Conservation (phyloP, 2,329 filamentous ascomycete species). For the Fusarium sp. region DNA sequence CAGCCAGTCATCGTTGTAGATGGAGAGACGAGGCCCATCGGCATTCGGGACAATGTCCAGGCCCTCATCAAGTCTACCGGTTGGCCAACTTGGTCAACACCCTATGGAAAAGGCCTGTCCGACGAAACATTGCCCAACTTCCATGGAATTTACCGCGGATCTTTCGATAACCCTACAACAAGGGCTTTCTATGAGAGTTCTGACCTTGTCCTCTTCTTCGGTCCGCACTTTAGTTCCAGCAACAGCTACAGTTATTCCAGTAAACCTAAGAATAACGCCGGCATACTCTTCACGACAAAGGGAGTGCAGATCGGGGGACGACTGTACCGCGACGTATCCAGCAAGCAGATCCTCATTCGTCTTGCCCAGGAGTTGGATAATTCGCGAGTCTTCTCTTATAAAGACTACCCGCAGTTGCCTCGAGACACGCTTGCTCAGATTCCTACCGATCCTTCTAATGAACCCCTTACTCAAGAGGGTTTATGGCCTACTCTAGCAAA, state of each 20-base stretch:
- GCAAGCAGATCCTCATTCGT: too few relatives aligned
- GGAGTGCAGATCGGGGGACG: too few relatives aligned
- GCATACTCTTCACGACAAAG: background rate
- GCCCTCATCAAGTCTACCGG: background rate
- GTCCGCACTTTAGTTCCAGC: background rate
- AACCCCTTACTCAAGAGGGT: background rate
- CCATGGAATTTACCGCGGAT: slow-evolving; percentile 60
- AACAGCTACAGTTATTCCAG: background rate
- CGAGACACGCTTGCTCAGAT: too few relatives aligned
- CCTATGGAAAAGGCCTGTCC: slow-evolving; percentile 61
- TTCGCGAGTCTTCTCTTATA: too few relatives aligned
- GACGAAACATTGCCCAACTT: slow-evolving; percentile 60
- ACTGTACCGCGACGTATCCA: too few relatives aligned
- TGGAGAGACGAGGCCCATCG: background rate
- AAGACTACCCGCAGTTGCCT: too few relatives aligned
- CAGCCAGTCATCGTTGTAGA: slow-evolving; percentile 58
- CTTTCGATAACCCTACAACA: slow-evolving; percentile 43
- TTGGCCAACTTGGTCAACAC: slow-evolving; percentile 47
- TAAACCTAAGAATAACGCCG: background rate
- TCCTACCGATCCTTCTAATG: background rate
- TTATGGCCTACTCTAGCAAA: background rate
- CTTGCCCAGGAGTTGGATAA: too few relatives aligned
- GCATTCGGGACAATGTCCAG: background rate
- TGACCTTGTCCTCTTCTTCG: background rate
- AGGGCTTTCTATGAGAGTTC: background rate